phyloP scores from a whole-genome alignment of 2,329 filamentous ascomycete species.

The Septoria linicola region DNA sequence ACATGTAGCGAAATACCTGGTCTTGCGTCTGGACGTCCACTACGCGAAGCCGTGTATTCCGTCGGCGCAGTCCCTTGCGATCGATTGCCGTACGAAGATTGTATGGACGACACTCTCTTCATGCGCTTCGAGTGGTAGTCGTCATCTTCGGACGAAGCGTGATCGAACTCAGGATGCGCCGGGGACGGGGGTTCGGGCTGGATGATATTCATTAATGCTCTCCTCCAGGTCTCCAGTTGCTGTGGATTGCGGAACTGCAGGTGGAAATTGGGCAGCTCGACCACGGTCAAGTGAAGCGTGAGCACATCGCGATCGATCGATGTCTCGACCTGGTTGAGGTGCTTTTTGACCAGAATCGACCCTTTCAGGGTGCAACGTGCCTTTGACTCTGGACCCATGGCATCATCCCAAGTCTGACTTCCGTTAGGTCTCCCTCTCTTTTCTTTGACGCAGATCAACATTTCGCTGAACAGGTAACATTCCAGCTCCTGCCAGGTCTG shows the following conservation, averaged over 20 bases:
- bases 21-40: constrained; percentile 47
- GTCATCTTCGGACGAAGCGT: constrained; percentile 55
- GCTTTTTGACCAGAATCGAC: constrained; percentile 97
- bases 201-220: constrained; percentile 80
- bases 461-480: constrained; percentile 95
- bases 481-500: constrained; percentile 96
- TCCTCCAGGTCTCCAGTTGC: constrained; percentile 87
- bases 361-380: constrained; percentile 86
- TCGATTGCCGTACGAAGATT: constrained; percentile 77
- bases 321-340: constrained; percentile 83
- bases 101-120: constrained; percentile 76
- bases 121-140: constrained; percentile 46
- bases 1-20: constrained; percentile 68
- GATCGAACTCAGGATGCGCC: constrained; percentile 73
- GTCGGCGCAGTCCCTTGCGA: constrained; percentile 87
- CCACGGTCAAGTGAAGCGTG: constrained; percentile 85
- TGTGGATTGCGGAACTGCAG: constrained; percentile 80
- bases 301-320: constrained; percentile 74
- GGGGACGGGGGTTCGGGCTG: constrained; percentile 57
- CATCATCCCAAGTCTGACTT: constrained; percentile 65
- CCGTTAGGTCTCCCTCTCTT: constrained; percentile 65
- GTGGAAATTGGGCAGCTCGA: constrained; percentile 90
- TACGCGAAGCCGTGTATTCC: constrained; percentile 75
- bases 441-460: constrained; percentile 99
- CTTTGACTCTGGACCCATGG: constrained; percentile 57